These are phyloP conservation scores for Colletotrichum sp. DNA, from an alignment of 2,329 filamentous ascomycete genomes.

Conservation along the genomic window DNA sequence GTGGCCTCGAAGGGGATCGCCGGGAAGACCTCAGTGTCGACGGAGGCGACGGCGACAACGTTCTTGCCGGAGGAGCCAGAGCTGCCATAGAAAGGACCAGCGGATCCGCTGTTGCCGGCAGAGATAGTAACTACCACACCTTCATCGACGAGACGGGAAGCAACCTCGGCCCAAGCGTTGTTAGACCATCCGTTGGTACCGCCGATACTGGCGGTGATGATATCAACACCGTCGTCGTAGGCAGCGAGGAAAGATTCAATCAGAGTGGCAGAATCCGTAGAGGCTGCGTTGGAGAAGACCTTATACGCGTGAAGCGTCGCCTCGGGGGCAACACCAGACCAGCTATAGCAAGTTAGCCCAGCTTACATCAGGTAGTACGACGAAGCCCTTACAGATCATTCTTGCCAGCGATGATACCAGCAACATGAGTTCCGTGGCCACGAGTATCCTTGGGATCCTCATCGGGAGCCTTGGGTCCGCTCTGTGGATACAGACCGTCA, in stretches of 20 bases:
- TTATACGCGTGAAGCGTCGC: conserved; percentile 32
- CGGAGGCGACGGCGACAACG: conserved; percentile 49
- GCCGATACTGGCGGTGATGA: conserved; percentile 42
- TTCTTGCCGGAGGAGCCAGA: conserved; percentile 45
- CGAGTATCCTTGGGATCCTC: conserved; percentile 29
- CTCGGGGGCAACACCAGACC: conserved; percentile 33
- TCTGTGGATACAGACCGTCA: conserved; percentile 19
- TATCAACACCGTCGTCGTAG: conserved; percentile 35
- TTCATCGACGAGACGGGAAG: conserved; percentile 45
- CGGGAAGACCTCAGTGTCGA: conserved; percentile 35
- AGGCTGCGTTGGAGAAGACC: conserved; percentile 29
- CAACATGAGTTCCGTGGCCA: conserved; percentile 34
- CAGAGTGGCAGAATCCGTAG: conserved; percentile 40
- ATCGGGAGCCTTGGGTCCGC: conserved; percentile 30
- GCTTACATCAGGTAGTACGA: too few species aligned
- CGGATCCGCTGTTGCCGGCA: conserved; percentile 55
- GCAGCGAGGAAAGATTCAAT: conserved; percentile 41
- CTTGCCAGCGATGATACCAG: conserved; percentile 35
- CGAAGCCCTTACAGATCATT: conserved; percentile 11
- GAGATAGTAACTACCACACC: conserved; percentile 56
- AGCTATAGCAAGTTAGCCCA: conserved; percentile 12
- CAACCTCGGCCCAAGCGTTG: conserved; percentile 37
- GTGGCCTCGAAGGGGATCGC: conserved; percentile 33
- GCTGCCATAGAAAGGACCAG: conserved; percentile 51
- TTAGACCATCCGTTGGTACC: conserved; percentile 32